Conservation (phyloP, 2,329 filamentous ascomycete species). For the Knufia petricola region DNA sequence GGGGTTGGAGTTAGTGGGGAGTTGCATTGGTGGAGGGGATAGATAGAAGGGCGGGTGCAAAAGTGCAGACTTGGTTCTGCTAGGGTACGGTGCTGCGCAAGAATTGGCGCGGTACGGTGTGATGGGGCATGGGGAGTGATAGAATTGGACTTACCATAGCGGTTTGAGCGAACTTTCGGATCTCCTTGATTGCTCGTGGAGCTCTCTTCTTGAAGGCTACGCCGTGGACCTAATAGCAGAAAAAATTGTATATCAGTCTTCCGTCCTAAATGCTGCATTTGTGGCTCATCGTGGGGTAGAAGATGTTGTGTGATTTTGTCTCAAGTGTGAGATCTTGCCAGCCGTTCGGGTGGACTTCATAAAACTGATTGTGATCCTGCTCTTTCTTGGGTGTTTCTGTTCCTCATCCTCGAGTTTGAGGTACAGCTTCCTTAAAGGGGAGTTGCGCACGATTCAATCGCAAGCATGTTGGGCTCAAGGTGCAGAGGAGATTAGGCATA, state of each 20-base stretch:
- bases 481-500: constrained; percentile 47
- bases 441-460: not conserved
- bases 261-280: constrained; percentile 46
- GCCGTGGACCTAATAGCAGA: constrained; percentile 69
- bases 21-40: not conserved
- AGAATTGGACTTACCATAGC: constrained; percentile 70
- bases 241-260: constrained; percentile 51
- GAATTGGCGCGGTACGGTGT: too few relatives aligned
- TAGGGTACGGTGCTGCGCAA: too few relatives aligned
- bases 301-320: constrained; percentile 16
- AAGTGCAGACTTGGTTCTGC: too few relatives aligned
- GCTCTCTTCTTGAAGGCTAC: constrained; percentile 99
- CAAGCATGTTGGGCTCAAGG: not conserved
- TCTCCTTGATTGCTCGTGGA: constrained; percentile 98
- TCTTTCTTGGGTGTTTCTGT: constrained; percentile 15
- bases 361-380: constrained; percentile 51
- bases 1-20: constrained; percentile 12
- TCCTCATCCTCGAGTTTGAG: not conserved
- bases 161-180: constrained; percentile 83
- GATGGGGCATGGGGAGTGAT: constrained; percentile 8
- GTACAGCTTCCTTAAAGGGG: not conserved
- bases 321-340: constrained; percentile 10
- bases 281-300: constrained; percentile 7
- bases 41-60: too few relatives aligned
- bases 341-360: constrained; percentile 58